A percentile compares a stretch with the other conserved stretches of the same genome.
These are phyloP conservation scores for Suhomyces canberraensis DNA, from an alignment of 805 yeast species.

Conservation along the genomic window DNA sequence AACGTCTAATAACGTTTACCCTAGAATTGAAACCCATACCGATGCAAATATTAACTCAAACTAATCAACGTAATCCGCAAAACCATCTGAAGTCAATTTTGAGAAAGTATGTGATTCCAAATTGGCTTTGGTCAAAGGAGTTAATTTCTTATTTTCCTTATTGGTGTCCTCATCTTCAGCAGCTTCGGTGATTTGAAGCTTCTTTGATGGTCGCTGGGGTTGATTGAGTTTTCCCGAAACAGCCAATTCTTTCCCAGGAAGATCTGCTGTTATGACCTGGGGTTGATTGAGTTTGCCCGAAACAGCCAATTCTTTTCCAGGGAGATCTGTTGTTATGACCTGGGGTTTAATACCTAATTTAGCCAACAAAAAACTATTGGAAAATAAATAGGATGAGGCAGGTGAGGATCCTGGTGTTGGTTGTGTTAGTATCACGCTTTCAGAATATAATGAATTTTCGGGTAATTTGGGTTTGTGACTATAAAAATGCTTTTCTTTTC, in stretches of 20 bases:
- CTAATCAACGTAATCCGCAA: slow-evolving; percentile 10
- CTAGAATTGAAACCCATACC: too few relatives aligned
- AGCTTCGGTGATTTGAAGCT: slow-evolving; percentile 2
- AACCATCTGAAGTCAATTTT: slow-evolving; percentile 7
- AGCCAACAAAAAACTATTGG: slow-evolving; percentile 34
- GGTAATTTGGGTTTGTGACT: slow-evolving; percentile 29
- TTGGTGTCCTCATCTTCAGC: slow-evolving; percentile 10
- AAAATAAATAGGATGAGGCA: slow-evolving; percentile 30
- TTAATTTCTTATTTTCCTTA: slow-evolving; percentile 16
- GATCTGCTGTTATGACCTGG: slow-evolving; percentile 23
- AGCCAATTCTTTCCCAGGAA: slow-evolving; percentile 15
- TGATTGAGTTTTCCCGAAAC: slow-evolving; percentile 6
- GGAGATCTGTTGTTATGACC: slow-evolving; percentile 32
- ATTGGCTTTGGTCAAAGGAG: slow-evolving; percentile 30
- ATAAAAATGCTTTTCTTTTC: slow-evolving; percentile 16
- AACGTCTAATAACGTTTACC: too few relatives aligned
- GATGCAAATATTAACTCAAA: too few relatives aligned
- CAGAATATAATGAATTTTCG: slow-evolving; percentile 30
- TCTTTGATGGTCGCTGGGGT: neutral
- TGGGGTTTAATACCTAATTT: slow-evolving; percentile 42
- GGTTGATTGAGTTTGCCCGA: slow-evolving; percentile 7
- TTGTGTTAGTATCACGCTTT: slow-evolving; percentile 26
- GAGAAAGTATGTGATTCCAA: slow-evolving; percentile 24
- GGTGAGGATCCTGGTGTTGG: slow-evolving; percentile 17
- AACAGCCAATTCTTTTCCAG: slow-evolving; percentile 10